phyloP scores from a whole-genome alignment of 1,284 basidiomycete species.

The Exsudoporus floridanus region DNA sequence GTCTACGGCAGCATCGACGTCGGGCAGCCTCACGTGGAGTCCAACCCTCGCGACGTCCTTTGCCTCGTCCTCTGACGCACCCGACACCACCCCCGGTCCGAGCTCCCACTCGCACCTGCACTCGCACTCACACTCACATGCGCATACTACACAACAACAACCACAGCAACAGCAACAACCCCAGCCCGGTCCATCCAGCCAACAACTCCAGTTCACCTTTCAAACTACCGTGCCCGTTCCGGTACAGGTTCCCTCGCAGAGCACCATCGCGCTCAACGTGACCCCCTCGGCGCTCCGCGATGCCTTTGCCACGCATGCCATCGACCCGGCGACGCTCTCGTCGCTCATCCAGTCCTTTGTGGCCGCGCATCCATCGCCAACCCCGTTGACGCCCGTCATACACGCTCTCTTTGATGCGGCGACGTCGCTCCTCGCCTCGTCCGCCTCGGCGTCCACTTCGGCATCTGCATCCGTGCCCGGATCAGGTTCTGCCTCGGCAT shows the following conservation, averaged over 20 bases:
- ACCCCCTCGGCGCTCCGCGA: slow-evolving; percentile 45
- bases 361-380: slow-evolving; percentile 44
- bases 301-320: slow-evolving; percentile 43
- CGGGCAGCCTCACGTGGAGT: slow-evolving; percentile 31
- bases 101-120: slow-evolving; percentile 5
- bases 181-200: slow-evolving; percentile 25
- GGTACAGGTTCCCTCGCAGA: slow-evolving; percentile 22
- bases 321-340: slow-evolving; percentile 48
- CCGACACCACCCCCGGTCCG: slow-evolving; percentile 14
- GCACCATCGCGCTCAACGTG: slow-evolving; percentile 36
- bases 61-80: slow-evolving; percentile 8
- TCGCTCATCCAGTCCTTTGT: slow-evolving; percentile 50
- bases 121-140: slow-evolving; percentile 6
- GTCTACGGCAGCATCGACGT: slow-evolving; percentile 6
- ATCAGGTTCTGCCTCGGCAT: slow-evolving; percentile 1
- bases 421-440: slow-evolving; percentile 24
- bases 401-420: slow-evolving; percentile 51
- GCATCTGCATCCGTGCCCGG: slow-evolving; percentile 19
- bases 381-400: slow-evolving; percentile 48
- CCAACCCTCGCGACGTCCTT: slow-evolving; percentile 34
- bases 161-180: slow-evolving; percentile 11
- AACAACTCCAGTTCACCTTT: slow-evolving; percentile 41
- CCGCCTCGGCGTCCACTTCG: slow-evolving; percentile 33
- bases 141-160: slow-evolving; percentile 33
- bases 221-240: slow-evolving; percentile 23